These are phyloP conservation scores for Scedosporium aurantiacum DNA, from an alignment of 2,329 filamentous ascomycete genomes.

Conservation along the genomic window DNA sequence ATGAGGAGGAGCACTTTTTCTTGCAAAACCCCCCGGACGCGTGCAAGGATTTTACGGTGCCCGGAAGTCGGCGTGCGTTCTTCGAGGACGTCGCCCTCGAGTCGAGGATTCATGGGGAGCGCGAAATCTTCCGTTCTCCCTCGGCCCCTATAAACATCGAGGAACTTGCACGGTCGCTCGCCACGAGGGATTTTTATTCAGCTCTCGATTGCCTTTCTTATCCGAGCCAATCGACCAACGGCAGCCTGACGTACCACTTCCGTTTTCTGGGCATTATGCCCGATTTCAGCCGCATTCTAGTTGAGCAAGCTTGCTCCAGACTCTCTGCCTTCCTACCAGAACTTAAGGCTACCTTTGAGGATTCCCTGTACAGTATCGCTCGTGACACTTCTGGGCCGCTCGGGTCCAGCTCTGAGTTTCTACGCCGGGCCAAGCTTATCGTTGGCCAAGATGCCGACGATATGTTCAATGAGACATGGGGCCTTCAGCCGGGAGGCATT, in stretches of 20 bases:
- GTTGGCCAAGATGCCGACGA: constrained; percentile 10
- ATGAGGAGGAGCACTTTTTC: constrained; percentile 27
- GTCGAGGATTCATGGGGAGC: constrained; percentile 24
- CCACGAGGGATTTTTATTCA: constrained; percentile 18
- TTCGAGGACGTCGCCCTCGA: constrained; percentile 39
- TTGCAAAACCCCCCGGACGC: constrained; percentile 23
- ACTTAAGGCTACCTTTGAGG: constrained; percentile 7
- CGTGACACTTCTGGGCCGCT: constrained; percentile 6
- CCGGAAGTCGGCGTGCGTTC: constrained; percentile 33
- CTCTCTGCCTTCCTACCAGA: constrained; percentile 1
- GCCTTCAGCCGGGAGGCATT: constrained; percentile 9
- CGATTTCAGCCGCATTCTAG: constrained; percentile 11
- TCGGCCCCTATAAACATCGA: constrained; percentile 19
- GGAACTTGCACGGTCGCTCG: constrained; percentile 17
- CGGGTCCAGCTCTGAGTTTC: constrained; percentile 9
- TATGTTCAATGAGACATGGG: constrained; percentile 10
- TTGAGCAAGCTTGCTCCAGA: constrained; percentile 9
- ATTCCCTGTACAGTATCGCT: constrained; percentile 10
- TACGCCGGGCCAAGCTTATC: constrained; percentile 6
- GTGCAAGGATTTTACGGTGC: constrained; percentile 17
- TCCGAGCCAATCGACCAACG: constrained; percentile 11
- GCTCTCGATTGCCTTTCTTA: constrained; percentile 19
- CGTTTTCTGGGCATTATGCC: constrained; percentile 25
- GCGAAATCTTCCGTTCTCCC: constrained; percentile 20
- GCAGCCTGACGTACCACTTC: constrained; percentile 9